phyloP scores from a whole-genome alignment of 2,329 filamentous ascomycete species.

The Aphanocladium album region DNA sequence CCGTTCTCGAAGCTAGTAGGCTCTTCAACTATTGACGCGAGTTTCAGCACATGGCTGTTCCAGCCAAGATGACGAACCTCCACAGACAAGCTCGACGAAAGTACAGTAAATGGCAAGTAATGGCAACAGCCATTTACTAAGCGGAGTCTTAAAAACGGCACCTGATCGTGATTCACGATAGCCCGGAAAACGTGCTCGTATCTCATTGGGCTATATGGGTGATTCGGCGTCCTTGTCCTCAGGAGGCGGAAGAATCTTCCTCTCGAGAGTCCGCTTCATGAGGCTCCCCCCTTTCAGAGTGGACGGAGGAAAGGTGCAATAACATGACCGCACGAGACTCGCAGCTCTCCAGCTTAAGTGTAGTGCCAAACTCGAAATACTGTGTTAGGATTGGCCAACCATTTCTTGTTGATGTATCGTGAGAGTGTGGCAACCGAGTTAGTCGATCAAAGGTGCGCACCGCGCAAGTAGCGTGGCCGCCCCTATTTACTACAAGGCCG shows the following conservation, averaged over 20 bases:
- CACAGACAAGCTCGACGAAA: not conserved
- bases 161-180: not conserved
- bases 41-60: not conserved
- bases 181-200: not conserved
- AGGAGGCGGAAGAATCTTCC: not conserved
- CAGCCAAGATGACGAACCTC: not conserved
- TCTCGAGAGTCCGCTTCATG: not conserved
- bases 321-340: not conserved
- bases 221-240: not conserved
- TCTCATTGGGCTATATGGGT: not conserved
- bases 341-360: no score
- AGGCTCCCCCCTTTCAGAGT: not conserved
- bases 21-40: not conserved
- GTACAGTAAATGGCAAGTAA: no score
- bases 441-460: no score
- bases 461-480: no score
- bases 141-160: not conserved
- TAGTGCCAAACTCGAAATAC: no score
- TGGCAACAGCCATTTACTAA: not conserved
- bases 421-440: no score
- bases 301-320: not conserved
- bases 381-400: no score
- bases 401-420: no score
- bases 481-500: no score
- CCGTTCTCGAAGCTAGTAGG: not conserved